Evolutionary conservation across 225 moss, liverwort and hornwort species (phyloP).

Genomic region (Ulota crispa): DNA sequence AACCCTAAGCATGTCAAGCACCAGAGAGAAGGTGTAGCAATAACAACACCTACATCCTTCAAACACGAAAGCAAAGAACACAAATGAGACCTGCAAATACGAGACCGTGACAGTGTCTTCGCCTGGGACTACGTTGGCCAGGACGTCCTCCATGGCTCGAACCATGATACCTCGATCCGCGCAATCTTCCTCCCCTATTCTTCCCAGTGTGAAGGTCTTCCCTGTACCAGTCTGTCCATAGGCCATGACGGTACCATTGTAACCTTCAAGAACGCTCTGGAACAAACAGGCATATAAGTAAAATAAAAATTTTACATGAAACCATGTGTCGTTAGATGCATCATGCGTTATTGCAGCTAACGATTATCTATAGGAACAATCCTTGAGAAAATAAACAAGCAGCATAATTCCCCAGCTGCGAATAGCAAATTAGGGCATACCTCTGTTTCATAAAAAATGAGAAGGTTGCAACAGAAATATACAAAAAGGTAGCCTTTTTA

Average conservation of each 20-base stretch:
- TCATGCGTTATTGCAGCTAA: background rate
- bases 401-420: background rate
- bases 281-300: background rate
- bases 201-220: constrained; percentile 91
- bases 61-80: background rate
- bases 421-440: too few relatives aligned
- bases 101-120: constrained; percentile 87
- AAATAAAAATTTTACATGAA: background rate
- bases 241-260: constrained; percentile 98
- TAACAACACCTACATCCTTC: background rate
- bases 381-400: background rate
- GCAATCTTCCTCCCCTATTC: constrained; percentile 79
- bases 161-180: constrained; percentile 98
- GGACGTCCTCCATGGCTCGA: constrained; percentile 91
- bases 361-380: background rate
- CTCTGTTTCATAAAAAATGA: too few relatives aligned
- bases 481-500: too few relatives aligned
- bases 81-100: constrained; percentile 70
- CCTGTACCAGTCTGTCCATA: constrained; percentile 98
- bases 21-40: background rate
- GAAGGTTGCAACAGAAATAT: too few relatives aligned
- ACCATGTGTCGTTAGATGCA: background rate
- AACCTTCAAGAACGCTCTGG: constrained; percentile 95
- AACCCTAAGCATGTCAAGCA: background rate
- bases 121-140: constrained; percentile 64